Base-by-base conservation (phyloP, 2,329 filamentous ascomycete genomes). In the Fusarium metavorans region DNA sequence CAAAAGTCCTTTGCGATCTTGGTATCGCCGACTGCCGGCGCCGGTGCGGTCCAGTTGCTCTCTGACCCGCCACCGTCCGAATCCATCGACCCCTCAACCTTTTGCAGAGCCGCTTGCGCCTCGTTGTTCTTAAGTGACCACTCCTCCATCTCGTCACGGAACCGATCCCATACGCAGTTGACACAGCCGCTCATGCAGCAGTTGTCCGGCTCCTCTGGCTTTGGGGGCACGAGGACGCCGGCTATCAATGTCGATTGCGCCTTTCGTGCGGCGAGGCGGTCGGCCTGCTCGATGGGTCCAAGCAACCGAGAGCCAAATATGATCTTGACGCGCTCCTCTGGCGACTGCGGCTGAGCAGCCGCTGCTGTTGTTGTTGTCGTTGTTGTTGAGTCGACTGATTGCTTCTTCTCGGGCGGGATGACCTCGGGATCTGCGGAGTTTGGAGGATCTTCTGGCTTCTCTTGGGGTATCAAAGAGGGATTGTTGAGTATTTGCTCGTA, bases 141-240 rank as follows among this genome's bases (percentile, higher is more conserved):
- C 67, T 94, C 93, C 82, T 98, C 95, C 84, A 98, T 88, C 62
- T 98, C 97, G 76, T 99, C 96, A 10, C 95, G 89, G 83, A 92
- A 98, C 63, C 91, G 87, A 78, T 98, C 95, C 95, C 95, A 98
- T 4, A 98, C 97, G 82, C 97, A 99, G 82, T 98, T 95, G 58
- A 98, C 96, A 81, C 97, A 99, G 4, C 97, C 97, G 80, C 94
- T 97, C 97, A 99, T 99, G 84, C 97, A 99, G 88, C 97, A 99
- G 81, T 99, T 98, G 79, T 98, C 97, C 5, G 97, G 97, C 83
- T 99, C 96, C 57, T 91, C 88, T 1, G 97, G 97, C 57, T 90
- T 90, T 0, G 95, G 95, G 2, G 97, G 97, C 6, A 98, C 93
- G 20, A 91, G 84, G 1, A 98, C 89, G 5, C 95, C 96, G 1